Base-by-base conservation (phyloP, 148 eudicot genomes). In the Cornus florida region DNA sequence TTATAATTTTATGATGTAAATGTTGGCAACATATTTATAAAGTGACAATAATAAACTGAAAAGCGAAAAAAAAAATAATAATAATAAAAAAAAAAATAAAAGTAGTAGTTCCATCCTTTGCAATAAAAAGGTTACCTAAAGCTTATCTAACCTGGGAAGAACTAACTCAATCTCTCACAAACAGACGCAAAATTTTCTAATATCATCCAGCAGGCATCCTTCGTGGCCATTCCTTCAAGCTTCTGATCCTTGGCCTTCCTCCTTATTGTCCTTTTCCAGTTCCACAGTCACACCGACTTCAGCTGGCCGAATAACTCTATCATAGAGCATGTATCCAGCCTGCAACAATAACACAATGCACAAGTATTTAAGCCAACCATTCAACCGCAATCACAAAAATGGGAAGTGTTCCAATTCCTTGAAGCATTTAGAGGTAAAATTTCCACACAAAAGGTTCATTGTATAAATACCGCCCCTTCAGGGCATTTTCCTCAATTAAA, bases 281-380 rank as follows among this genome's bases (percentile, higher is more conserved):
- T 88, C 90, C 46, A 77, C 86, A 0, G 97, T 96, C 75, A 96
- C 99, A 32, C 98, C 99, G 74, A 96, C 99, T 84, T 96, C 99
- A 59, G 99, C 98, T 35, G 99, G 99, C 77, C 99, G 87, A 73
- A 96, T 84, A 77, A 96, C 81, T 81, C 99, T 89, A 73, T 92
- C 97, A 66, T 96, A 91, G 74, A 96, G 84, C 71, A 74, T 78
- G 82, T 91, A 96, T 48, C 99, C 98, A 41, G 90, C 82, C 99
- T 96, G 90, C 90, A 78, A 60, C 28, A 68, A 22, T 75, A 62
- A 62, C 19, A 62, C 22, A 62, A 62, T 57, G 62, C 62, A 57
- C 20, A 57, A 13, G 1, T 19, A 57, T 13, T 3, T 57, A 57
- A 13, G 20, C 20, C 62, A 7, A 62, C 66, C 57, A 75, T 2